phyloP scores from a whole-genome alignment of 305 asterid genomes.

The Rubia peregrina region DNA sequence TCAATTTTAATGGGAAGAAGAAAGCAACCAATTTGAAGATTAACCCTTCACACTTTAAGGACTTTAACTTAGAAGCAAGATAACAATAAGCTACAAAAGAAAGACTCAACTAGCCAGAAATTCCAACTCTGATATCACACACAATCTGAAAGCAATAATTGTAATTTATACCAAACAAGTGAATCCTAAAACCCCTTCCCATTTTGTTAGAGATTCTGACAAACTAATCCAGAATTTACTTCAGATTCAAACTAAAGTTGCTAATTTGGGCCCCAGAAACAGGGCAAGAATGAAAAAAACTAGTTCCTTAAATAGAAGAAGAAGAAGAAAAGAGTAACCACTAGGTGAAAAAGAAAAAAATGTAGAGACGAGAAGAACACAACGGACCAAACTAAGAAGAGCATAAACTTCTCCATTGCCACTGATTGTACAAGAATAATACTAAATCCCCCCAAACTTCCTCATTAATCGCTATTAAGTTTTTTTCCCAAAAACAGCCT shows the following conservation, averaged over 20 bases:
- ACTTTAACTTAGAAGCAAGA: background rate
- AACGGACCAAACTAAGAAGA: constrained; percentile 28
- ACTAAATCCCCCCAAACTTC: background rate
- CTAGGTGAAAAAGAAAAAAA: constrained; percentile 14
- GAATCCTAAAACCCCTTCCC: background rate
- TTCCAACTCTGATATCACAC: background rate
- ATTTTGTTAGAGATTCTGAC: background rate
- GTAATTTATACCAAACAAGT: background rate
- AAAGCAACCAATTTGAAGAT: background rate
- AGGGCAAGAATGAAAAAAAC: background rate
- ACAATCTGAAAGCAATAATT: background rate
- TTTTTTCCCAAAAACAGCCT: no score
- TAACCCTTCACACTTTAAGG: background rate
- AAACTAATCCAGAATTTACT: background rate
- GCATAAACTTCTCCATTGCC: constrained; percentile 27
- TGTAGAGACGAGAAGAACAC: constrained; percentile 22
- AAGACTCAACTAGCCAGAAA: background rate
- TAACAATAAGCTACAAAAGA: background rate
- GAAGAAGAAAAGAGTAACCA: background rate
- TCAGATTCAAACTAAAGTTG: constrained; percentile 1
- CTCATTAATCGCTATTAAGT: background rate
- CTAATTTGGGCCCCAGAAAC: background rate
- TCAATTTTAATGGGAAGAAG: background rate
- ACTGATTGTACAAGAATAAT: constrained; percentile 12
- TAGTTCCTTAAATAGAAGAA: background rate